Evolutionary conservation across 345 rosid genomes (phyloP).

Genomic region (Turnera subulata): DNA sequence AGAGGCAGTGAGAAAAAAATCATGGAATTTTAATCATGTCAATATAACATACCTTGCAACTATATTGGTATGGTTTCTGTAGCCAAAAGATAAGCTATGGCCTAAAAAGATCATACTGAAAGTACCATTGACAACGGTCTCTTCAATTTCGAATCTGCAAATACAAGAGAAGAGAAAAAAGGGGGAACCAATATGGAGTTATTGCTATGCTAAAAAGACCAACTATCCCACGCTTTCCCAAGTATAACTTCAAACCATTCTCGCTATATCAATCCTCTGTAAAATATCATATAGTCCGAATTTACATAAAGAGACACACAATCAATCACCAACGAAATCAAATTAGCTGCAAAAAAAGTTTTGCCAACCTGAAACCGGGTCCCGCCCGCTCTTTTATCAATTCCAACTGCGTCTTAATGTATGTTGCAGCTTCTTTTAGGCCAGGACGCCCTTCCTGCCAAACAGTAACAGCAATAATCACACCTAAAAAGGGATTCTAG

Average conservation of each 20-base stretch:
- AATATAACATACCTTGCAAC: conserved; percentile 55
- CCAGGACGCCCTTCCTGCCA: conserved; percentile 88
- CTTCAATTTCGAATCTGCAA: conserved; percentile 81
- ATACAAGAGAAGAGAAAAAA: background rate
- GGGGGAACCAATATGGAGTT: background rate
- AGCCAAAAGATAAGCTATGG: conserved; percentile 72
- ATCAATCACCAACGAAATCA: background rate
- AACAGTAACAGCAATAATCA: background rate
- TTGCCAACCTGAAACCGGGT: conserved; percentile 50
- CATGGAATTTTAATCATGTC: background rate
- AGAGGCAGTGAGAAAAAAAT: background rate
- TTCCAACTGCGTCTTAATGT: conserved; percentile 70
- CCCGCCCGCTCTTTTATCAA: conserved; percentile 73
- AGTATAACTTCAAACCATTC: too few species aligned
- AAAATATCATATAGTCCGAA: too few species aligned
- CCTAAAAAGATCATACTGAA: conserved; percentile 91
- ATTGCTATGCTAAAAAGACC: background rate
- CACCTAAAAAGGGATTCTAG: background rate
- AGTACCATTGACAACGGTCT: conserved; percentile 70
- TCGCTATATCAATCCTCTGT: too few species aligned
- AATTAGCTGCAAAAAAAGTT: background rate
- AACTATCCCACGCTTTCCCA: background rate
- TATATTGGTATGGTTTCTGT: conserved; percentile 88
- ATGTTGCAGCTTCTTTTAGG: conserved; percentile 71
- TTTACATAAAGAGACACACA: background rate